A percentile compares a stretch with the other conserved stretches of the same genome.
These are phyloP conservation scores for Fusarium nisikadoi DNA, from an alignment of 2,329 filamentous ascomycete species.

Conservation along the genomic window DNA sequence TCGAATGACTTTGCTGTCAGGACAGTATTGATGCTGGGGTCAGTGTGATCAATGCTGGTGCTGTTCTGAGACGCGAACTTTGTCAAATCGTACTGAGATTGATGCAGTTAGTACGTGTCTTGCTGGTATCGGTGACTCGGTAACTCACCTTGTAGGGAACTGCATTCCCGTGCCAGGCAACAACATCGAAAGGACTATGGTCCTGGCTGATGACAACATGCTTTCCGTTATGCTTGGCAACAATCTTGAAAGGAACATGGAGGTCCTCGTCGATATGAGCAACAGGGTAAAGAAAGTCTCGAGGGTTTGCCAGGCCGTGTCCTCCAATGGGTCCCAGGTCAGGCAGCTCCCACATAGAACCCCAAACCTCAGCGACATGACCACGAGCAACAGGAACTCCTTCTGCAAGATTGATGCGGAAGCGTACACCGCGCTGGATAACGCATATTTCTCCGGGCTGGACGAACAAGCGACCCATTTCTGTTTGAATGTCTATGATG, in stretches of 20 bases:
- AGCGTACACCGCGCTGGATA: slow-evolving; percentile 4
- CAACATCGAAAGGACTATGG: slow-evolving; percentile 21
- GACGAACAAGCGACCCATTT: slow-evolving; percentile 4
- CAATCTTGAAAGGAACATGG: background rate
- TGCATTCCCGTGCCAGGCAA: slow-evolving; percentile 22
- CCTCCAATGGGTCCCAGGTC: slow-evolving; percentile 9
- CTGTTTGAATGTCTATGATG: slow-evolving; percentile 10
- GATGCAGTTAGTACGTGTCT: accelerated
- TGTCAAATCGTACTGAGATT: slow-evolving; percentile 14
- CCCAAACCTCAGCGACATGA: slow-evolving; percentile 13
- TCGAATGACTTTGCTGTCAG: slow-evolving; percentile 15
- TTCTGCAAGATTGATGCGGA: background rate
- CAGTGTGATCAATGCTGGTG: slow-evolving; percentile 15
- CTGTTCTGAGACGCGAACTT: slow-evolving; percentile 17
- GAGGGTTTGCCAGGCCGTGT: slow-evolving; percentile 11
- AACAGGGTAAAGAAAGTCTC: slow-evolving; percentile 15
- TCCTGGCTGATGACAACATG: slow-evolving; percentile 18
- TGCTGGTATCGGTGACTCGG: accelerated
- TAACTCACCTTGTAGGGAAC: slow-evolving; percentile 18
- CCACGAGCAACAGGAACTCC: background rate
- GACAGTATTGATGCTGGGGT: slow-evolving; percentile 10
- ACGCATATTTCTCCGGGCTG: slow-evolving; percentile 16
- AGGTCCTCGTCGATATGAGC: slow-evolving; percentile 12
- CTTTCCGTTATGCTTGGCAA: slow-evolving; percentile 17
- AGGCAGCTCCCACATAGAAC: slow-evolving; percentile 14